phyloP scores from a whole-genome alignment of 441 rosid genomes.

The Macaranga tanarius region DNA sequence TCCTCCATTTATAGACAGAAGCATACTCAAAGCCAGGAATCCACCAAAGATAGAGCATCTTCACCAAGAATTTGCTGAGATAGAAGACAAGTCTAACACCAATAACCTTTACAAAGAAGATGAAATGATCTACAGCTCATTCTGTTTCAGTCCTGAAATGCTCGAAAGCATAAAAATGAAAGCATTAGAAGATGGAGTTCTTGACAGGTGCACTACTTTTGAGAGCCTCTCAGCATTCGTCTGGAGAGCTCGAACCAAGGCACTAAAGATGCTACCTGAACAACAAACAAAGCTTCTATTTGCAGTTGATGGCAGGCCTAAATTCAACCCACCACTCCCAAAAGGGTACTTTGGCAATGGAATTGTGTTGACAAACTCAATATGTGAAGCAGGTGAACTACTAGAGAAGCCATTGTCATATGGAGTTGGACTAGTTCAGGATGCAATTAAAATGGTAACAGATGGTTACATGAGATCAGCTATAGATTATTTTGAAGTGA shows the following conservation, averaged over 20 bases:
- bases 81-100: slow-evolving; percentile 60
- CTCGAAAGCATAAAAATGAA: slow-evolving; percentile 52
- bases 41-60: slow-evolving; percentile 53
- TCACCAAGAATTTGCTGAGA: slow-evolving; percentile 79
- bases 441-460: slow-evolving; percentile 64
- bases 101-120: slow-evolving; percentile 51
- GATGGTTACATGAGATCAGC: slow-evolving; percentile 88
- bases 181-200: slow-evolving; percentile 52
- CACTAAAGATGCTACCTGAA: slow-evolving; percentile 53
- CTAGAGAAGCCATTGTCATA: slow-evolving; percentile 53
- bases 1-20: slow-evolving; percentile 66
- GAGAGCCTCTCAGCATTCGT: slow-evolving; percentile 76
- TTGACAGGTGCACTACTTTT: slow-evolving; percentile 61
- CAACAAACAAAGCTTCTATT: slow-evolving; percentile 78
- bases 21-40: slow-evolving; percentile 55
- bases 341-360: slow-evolving; percentile 89
- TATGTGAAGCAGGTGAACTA: slow-evolving; percentile 62
- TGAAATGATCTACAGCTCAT: slow-evolving; percentile 57
- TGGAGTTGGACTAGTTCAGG: slow-evolving; percentile 58
- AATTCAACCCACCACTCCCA: slow-evolving; percentile 66
- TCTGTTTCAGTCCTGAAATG: slow-evolving; percentile 71
- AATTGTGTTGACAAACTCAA: slow-evolving; percentile 58
- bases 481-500: slow-evolving; percentile 74
- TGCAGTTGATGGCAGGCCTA: slow-evolving; percentile 74
- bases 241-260: slow-evolving; percentile 77